phyloP scores from a whole-genome alignment of 441 rosid species.

The Cnidoscolus chayamansa region DNA sequence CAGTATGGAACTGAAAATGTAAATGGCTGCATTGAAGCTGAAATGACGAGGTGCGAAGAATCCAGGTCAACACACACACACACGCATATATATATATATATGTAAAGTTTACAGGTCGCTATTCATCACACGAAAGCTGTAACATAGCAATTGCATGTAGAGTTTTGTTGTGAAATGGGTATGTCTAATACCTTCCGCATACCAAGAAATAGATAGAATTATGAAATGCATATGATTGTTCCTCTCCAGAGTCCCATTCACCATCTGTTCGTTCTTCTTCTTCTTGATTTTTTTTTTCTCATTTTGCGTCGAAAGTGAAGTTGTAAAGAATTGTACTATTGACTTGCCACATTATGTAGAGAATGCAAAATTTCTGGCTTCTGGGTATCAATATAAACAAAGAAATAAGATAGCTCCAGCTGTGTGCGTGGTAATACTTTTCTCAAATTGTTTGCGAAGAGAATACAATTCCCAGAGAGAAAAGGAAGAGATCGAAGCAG shows the following conservation, averaged over 20 bases:
- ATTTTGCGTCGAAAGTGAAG: background rate
- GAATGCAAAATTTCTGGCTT: background rate
- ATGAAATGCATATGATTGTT: conserved; percentile 9
- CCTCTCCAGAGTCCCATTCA: background rate
- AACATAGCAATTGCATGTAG: conserved; percentile 27
- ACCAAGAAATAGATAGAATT: conserved; percentile 17
- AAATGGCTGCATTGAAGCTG: conserved; percentile 3
- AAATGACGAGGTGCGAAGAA: conserved; percentile 10
- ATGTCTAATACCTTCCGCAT: conserved; percentile 23
- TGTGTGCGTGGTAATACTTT: too few relatives aligned
- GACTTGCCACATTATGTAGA: background rate
- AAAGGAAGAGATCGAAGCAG: too few relatives aligned
- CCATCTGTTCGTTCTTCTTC: background rate
- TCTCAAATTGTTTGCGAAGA: too few relatives aligned
- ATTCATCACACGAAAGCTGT: conserved; percentile 34
- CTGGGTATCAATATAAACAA: background rate
- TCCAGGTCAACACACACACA: background rate
- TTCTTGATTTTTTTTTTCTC: background rate
- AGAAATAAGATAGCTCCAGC: background rate
- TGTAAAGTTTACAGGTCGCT: conserved; percentile 12
- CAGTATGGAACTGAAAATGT: conserved; percentile 15
- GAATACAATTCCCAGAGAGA: too few relatives aligned
- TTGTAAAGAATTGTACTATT: background rate
- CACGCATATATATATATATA: background rate
- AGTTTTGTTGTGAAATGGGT: conserved; percentile 30